Evolutionary conservation across 2,329 filamentous ascomycete species (phyloP), one percentile per base, ranked within the genome.

Genomic region (Aphanocladium album): DNA sequence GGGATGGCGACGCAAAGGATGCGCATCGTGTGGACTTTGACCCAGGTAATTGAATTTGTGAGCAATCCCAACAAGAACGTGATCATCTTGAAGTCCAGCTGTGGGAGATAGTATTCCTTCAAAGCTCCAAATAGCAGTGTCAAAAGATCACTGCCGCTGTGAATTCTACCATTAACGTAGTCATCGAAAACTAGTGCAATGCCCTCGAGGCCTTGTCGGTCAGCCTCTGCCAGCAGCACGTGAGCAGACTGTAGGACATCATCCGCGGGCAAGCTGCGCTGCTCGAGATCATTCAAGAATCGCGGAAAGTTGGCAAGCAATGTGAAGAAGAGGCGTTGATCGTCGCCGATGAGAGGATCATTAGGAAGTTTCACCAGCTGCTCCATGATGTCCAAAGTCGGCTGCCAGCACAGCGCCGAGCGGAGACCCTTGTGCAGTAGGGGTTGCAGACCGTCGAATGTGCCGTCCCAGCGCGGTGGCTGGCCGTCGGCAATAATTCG

Each of bases 1-100:
- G 92, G 91, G 51, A 99, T 89, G 62, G 96, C 79, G 21, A 90
- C 83, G 68, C 90, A 90, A 0, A 99, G 83, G 14, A 98, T 87
- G 62, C 91, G 88, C 90, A 99, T 96, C 0, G 90, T 92, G 77
- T 95, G 93, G 47, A 93, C 80, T 72, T 96, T 96, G 73, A 98
- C 90, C 90, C 92, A 97, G 2, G 90, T 83, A 1, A 89, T 83
- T 37, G 88, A 89, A 70, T 99, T 99, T 16, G 93, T 96, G 57
- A 99, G 80, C 52, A 97, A 82, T 2, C 95, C 92, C 75, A 98
- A 90, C 47, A 98, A 77, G 76, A 96, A 97, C 1, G 92, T 91
- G 12, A 99, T 76, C 78, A 91, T 90, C 62, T 87, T 84, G 66
- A 96, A 91, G 67, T 98, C 93, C 61, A 90, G 83, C 30, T 85